A percentile compares a stretch with the other conserved stretches of the same genome.
Conservation (phyloP, 2,329 filamentous ascomycete species). For the Colletotrichum endophyticum region DNA sequence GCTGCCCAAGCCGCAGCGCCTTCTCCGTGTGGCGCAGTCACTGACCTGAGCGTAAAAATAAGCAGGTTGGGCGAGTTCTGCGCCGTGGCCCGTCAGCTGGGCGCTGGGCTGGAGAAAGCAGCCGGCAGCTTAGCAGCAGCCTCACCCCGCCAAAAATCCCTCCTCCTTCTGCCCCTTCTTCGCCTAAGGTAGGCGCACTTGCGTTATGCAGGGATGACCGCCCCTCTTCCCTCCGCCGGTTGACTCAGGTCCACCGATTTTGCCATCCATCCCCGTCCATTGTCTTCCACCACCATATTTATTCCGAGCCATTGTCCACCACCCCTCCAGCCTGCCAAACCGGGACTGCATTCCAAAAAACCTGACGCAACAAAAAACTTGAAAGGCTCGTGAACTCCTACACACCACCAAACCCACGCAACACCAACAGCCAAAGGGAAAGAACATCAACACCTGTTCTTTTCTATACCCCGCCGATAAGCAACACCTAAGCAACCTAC, state of each 20-base stretch:
- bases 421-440: conserved; percentile 7
- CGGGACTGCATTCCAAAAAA: not conserved
- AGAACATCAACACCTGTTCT: not conserved
- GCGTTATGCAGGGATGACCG: conserved; percentile 16
- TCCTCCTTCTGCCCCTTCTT: not conserved
- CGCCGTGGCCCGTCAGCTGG: not conserved
- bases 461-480: not conserved
- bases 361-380: conserved; percentile 9
- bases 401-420: conserved; percentile 15
- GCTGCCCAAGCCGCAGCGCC: not conserved
- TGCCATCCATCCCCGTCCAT: conserved; percentile 34
- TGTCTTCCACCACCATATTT: conserved; percentile 20
- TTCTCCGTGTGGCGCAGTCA: not conserved
- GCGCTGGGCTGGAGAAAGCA: not conserved
- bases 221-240: conserved; percentile 28
- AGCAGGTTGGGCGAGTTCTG: not conserved
- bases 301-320: conserved; percentile 7
- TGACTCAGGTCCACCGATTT: conserved; percentile 29
- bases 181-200: not conserved
- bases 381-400: not conserved
- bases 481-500: not conserved
- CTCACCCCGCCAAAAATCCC: conserved; percentile 1
- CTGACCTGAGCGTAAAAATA: not conserved
- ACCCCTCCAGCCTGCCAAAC: not conserved
- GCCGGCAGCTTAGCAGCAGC: not conserved